Conservation (phyloP, 2,329 filamentous ascomycete genomes). For the Talaromyces sp. region DNA sequence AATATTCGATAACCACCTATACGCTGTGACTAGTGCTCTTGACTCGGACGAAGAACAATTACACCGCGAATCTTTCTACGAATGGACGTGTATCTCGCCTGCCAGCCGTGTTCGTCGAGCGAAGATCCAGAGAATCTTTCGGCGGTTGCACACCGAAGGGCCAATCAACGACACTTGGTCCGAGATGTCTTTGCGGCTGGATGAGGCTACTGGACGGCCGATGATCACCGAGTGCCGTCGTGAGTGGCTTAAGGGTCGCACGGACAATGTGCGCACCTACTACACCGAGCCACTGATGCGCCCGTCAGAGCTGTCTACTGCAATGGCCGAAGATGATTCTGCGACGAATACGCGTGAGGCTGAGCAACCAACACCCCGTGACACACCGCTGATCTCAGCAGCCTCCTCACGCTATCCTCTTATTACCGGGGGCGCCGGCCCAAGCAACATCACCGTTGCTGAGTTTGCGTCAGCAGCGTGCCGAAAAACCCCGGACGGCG, state of each 20-base stretch:
- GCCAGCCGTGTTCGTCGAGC: slow-evolving; percentile 36
- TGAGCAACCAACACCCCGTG: slow-evolving; percentile 1
- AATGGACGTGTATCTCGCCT: slow-evolving; percentile 61
- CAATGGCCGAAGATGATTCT: neutral
- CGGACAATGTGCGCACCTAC: slow-evolving; percentile 60
- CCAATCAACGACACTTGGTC: slow-evolving; percentile 72
- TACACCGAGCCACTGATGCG: slow-evolving; percentile 50
- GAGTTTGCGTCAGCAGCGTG: slow-evolving; percentile 14
- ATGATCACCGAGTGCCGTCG: slow-evolving; percentile 64
- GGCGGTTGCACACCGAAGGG: slow-evolving; percentile 64
- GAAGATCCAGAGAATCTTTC: slow-evolving; percentile 56
- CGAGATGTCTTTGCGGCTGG: slow-evolving; percentile 57
- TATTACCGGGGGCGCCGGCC: neutral
- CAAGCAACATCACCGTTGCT: slow-evolving; percentile 7
- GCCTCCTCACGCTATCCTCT: neutral
- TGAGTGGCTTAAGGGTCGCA: slow-evolving; percentile 59
- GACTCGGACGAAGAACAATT: slow-evolving; percentile 59
- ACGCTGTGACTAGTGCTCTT: slow-evolving; percentile 64
- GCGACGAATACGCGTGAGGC: neutral
- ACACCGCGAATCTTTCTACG: slow-evolving; percentile 66
- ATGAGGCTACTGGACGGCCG: slow-evolving; percentile 56
- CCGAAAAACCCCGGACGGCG: slow-evolving; percentile 23
- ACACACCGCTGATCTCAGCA: neutral
- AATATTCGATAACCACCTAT: slow-evolving; percentile 62
- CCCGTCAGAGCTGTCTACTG: slow-evolving; percentile 17